Evolutionary conservation across 805 yeast genomes (phyloP).

Genomic region (Candida caryicola): DNA sequence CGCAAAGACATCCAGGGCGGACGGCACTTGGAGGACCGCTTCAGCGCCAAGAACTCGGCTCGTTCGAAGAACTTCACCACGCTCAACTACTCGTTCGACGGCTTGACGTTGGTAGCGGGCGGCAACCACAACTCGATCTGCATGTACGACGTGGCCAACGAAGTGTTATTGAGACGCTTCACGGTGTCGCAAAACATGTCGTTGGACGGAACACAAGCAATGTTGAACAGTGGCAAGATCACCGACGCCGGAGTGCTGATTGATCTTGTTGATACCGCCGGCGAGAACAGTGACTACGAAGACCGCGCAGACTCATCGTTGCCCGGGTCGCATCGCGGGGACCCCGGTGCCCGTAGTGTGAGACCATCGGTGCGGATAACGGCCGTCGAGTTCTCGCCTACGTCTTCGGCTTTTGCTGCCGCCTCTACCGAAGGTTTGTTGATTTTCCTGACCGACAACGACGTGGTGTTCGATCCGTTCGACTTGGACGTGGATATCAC

Average conservation of each 20-base stretch:
- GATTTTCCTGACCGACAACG: slow-evolving; percentile 74
- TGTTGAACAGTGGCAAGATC: slow-evolving; percentile 75
- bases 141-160: slow-evolving; percentile 84
- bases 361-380: slow-evolving; percentile 85
- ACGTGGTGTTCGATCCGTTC: slow-evolving; percentile 83
- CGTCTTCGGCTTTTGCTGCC: slow-evolving; percentile 87
- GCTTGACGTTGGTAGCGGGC: slow-evolving; percentile 82
- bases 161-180: slow-evolving; percentile 78
- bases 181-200: slow-evolving; percentile 87
- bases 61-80: slow-evolving; percentile 83
- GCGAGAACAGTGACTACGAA: slow-evolving; percentile 82
- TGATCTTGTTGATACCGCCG: slow-evolving; percentile 78
- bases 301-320: slow-evolving; percentile 71
- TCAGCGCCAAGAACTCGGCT: slow-evolving; percentile 73
- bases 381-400: slow-evolving; percentile 79
- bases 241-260: slow-evolving; percentile 80
- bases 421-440: slow-evolving; percentile 93
- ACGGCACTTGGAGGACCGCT: slow-evolving; percentile 76
- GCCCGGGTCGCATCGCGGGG: slow-evolving; percentile 84
- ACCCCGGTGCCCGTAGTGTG: slow-evolving; percentile 68
- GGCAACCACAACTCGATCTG: slow-evolving; percentile 92
- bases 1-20: slow-evolving; percentile 85
- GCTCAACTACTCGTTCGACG: slow-evolving; percentile 85
- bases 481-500: slow-evolving; percentile 93
- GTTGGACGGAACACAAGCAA: slow-evolving; percentile 79